Base-by-base conservation (phyloP, 495 filamentous ascomycete genomes). In the Aspergillus biplanus region DNA sequence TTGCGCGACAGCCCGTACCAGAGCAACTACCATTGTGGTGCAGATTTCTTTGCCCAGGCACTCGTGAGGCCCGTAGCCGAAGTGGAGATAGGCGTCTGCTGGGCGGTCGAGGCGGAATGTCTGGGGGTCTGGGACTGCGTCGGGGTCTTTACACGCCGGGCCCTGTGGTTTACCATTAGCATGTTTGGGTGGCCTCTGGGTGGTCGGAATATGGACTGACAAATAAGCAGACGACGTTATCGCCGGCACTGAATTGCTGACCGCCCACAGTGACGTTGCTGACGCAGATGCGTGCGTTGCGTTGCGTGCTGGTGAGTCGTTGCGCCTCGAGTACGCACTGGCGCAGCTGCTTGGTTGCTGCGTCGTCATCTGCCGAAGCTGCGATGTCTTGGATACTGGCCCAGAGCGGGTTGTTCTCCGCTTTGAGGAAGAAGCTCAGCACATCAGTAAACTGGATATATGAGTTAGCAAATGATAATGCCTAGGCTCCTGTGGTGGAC, bases 71-170 rank as follows among this genome's bases (percentile, higher is more conserved):
- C 80, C 81, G 0, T 69, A 63, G 52, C 75, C 77, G 63, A 83
- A 84, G 64, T 82, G 80, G 57, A 86, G 76, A 70, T 90, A 89
- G 4, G 67, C 71, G 52, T 80, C 80, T 7, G 83, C 59, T 0
- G 85, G 82, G 7, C 87, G 81, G 50, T 79, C 73, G 4, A 85
- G 80, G 58, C 82, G 79, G 53, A 90, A 78, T 27, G 74, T 59
- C 0, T 78, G 65, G 0, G 86, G 82, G 13, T 83, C 72, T 11
- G 87, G 39, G n/a, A 44, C 39, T 12, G 12, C 39, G 3, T 44
- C 39, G 11, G 39, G 39, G n/a, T 44, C 39, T 44, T n/a, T 11
- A 44, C 39, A 6, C n/a, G 39, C 39, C 39, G n/a, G 11, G 11
- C 39, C 39, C 39, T 44, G 7, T 4, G n/a, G 11, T 44, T 6